Base-by-base conservation (phyloP, 768 basidiomycete species). In the Leccinellum rugosiceps region DNA sequence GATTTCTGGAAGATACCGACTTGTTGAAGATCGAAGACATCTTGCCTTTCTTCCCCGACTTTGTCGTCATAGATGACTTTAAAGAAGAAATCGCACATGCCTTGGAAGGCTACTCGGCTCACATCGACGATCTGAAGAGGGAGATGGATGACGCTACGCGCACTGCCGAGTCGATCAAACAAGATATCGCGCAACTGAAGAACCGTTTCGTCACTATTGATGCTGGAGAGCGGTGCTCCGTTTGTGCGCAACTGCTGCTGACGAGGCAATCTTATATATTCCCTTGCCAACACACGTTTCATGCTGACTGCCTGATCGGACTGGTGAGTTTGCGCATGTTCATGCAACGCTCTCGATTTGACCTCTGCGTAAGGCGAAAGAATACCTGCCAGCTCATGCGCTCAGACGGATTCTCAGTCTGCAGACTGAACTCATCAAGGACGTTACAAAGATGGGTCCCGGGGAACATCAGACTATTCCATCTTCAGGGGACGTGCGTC, bases 41-140 rank as follows among this genome's bases (percentile, higher is more conserved):
- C 59, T 77, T 99, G 17, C 97, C 97, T 6, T 99, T 98, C 86
- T 98, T 99, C 85, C 96, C 97, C 2, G 96, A 98, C 75, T 99
- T 99, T 69, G 94, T 96, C 13, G 92, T 98, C 58, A 98, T 99
- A 63, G 97, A 98, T 69, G 97, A 98, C 70, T 98, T 99, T 82
- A 99, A 99, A 72, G 92, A 96, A 65, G 96, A 98, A 74, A 98
- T 98, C 62, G 96, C 95, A 50, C 87, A 88, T 58, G 97, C 97
- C 0, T 76, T 99, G 62, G 96, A 99, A 69, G 90, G 90, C 2
- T 98, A 98, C 69, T 92, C 92, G 43, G 82, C 87, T 17, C 91
- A 94, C 64, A 98, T 98, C 47, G 94, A 95, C 53, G 76, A 78
- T 31, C 80, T 99, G 58, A 95, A 94, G 73, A 82, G 75, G 51